Evolutionary conservation across 108 stramenopile genomes (phyloP), one percentile per base, ranked within the genome.

Genomic region (Nitzschia sp.): DNA sequence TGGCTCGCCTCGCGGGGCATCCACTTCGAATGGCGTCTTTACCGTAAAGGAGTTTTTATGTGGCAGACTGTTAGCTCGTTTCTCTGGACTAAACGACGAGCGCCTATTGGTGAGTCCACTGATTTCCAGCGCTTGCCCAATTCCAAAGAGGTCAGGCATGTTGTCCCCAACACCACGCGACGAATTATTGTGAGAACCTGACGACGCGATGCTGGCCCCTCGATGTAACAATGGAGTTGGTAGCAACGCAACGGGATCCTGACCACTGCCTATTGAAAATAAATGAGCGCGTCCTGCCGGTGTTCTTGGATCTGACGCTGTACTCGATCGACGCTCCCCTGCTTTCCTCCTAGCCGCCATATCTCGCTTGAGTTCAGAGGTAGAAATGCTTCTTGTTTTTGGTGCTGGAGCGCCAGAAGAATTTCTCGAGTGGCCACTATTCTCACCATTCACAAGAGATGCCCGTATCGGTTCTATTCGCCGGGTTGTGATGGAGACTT

Each of bases 21-120:
- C 71, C 26, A 72, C 61, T 24, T 72, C 71, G 55, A 72, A 72
- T 1, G 71, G 42, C 25, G 60, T 72, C 23, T 47, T 27, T 9
- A 33, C 65, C 11, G 29, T 18, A 13, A 51, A 66, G 0, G 65
- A 23, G 0, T 30, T 26, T 17, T 23, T 32, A 34, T 38, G 32
- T 1, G 63, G 11, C n/a, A 32, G 13, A 21, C 58, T 59, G 17
- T 15, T 33, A 29, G 58, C 21, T 33, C 58, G 3, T 33, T 18
- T 15, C n/a, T 25, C 8, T 32, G 13, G 1, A 11, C 31, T 29
- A 33, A 59, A 59, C 1, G 58, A 59, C 6, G 38, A 13, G 9
- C 13, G 6, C 38, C 13, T 42, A 1, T 28, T 29, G 1, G 26
- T 27, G n/a, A 59, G 31, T 11, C 58, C 58, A 59, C 58, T 59